Percentiles rank a stretch among this genome's conserved stretches.
These are phyloP conservation scores for Epithele typhae DNA, from an alignment of 768 basidiomycete species.

Conservation along the genomic window DNA sequence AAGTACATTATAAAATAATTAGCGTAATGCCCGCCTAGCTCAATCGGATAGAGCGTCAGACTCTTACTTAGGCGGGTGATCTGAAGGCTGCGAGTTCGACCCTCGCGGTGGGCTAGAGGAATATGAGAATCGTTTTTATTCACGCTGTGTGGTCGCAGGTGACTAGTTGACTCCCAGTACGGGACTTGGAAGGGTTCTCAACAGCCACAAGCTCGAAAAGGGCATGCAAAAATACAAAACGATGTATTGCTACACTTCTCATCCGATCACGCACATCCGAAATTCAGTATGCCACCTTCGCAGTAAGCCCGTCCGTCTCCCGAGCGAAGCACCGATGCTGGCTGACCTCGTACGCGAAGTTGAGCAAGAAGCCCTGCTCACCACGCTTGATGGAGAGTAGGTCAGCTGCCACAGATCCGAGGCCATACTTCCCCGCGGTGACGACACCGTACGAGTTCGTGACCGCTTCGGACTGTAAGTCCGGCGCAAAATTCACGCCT, in stretches of 20 bases:
- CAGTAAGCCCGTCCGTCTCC: constrained; percentile 52
- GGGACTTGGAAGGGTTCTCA: too few species aligned
- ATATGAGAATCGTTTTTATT: too few species aligned
- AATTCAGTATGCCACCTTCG: constrained; percentile 43
- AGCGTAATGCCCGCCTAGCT: constrained; percentile 49
- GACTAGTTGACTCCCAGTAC: too few species aligned
- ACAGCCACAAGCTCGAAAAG: too few species aligned
- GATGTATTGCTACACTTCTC: too few species aligned
- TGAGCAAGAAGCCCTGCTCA: constrained; percentile 50
- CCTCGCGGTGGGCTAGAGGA: constrained; percentile 60
- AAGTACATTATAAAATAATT: too few species aligned
- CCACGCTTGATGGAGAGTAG: constrained; percentile 38
- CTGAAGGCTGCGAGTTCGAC: constrained; percentile 65
- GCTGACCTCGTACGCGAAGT: constrained; percentile 60
- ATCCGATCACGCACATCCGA: neutral
- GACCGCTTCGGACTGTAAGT: constrained; percentile 34
- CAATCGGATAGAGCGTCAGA: constrained; percentile 68
- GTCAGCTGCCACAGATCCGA: constrained; percentile 36
- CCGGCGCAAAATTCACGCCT: constrained; percentile 37
- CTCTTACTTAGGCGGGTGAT: constrained; percentile 45
- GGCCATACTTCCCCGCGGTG: constrained; percentile 50
- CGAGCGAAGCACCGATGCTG: constrained; percentile 63
- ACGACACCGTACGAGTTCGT: constrained; percentile 59
- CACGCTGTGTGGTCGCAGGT: too few species aligned
- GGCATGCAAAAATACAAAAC: too few species aligned